Conservation (phyloP, 2,329 filamentous ascomycete species). For the Penicillium sp. region DNA sequence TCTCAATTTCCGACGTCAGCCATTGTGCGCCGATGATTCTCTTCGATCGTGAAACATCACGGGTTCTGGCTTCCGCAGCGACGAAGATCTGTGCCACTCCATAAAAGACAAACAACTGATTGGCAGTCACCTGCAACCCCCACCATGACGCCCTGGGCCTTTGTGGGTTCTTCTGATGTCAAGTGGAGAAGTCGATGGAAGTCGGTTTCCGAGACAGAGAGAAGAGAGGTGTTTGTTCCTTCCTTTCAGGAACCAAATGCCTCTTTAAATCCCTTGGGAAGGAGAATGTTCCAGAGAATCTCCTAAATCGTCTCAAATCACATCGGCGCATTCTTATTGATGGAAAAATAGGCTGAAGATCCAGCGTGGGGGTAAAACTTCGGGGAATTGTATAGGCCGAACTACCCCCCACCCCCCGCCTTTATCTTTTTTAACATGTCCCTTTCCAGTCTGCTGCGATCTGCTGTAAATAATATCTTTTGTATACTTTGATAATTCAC, state of each 20-base stretch:
- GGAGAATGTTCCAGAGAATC: neutral
- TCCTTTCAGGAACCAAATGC: neutral
- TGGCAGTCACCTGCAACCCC: neutral
- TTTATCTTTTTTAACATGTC: neutral
- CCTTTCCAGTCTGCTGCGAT: neutral
- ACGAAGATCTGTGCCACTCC: constrained; percentile 5
- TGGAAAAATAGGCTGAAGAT: constrained; percentile 15
- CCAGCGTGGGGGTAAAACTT: constrained; percentile 12
- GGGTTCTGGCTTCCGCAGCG: constrained; percentile 35
- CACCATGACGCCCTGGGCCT: neutral
- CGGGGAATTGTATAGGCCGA: constrained; percentile 8
- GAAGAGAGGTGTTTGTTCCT: neutral
- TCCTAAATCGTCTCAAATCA: neutral
- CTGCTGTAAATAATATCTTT: neutral
- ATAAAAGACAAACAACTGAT: constrained; percentile 10
- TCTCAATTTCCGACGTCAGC: constrained; percentile 21
- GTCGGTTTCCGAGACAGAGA: constrained; percentile 3
- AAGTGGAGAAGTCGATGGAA: constrained; percentile 7
- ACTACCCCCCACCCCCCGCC: neutral
- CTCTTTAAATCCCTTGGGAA: neutral
- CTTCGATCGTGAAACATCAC: constrained; percentile 20
- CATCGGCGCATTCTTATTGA: constrained; percentile 16
- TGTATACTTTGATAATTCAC: constrained; percentile 16
- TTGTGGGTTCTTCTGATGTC: constrained; percentile 8
- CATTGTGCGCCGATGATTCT: neutral